These are phyloP conservation scores for Hordeum vulgare DNA, from an alignment of 176 grass and related monocot genomes.

Conservation along the genomic window DNA sequence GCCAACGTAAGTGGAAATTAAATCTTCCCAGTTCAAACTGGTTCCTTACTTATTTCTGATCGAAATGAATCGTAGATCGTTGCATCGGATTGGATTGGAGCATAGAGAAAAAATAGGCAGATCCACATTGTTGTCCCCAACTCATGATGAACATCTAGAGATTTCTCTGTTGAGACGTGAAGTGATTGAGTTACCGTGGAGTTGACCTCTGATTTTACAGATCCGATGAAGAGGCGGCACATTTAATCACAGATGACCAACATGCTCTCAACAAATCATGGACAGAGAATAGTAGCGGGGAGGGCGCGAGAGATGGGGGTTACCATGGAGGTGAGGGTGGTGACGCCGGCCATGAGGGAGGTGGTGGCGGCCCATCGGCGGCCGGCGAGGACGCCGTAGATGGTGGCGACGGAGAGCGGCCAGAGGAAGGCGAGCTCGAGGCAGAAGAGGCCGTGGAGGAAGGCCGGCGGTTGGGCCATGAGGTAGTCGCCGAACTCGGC, in stretches of 20 bases:
- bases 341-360: constrained; percentile 68
- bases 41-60: neutral
- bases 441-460: constrained; percentile 55
- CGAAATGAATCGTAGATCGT: neutral
- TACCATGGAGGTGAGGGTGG: constrained; percentile 74
- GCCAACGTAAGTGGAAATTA: neutral
- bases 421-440: constrained; percentile 67
- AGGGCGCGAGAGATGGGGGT: neutral
- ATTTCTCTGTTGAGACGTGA: neutral
- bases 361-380: constrained; percentile 69
- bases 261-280: neutral
- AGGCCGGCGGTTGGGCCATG: constrained; percentile 39
- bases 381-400: constrained; percentile 60
- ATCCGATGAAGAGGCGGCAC: neutral
- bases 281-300: neutral
- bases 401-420: constrained; percentile 63
- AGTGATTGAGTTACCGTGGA: neutral
- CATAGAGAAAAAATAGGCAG: neutral
- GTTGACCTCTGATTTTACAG: neutral
- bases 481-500: constrained; percentile 66
- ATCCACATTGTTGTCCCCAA: neutral
- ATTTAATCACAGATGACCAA: neutral
- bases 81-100: neutral
- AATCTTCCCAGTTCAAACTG: neutral
- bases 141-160: neutral